Base-by-base conservation (phyloP, 2,329 filamentous ascomycete genomes). In the Phaeophleospora eucalypticola region DNA sequence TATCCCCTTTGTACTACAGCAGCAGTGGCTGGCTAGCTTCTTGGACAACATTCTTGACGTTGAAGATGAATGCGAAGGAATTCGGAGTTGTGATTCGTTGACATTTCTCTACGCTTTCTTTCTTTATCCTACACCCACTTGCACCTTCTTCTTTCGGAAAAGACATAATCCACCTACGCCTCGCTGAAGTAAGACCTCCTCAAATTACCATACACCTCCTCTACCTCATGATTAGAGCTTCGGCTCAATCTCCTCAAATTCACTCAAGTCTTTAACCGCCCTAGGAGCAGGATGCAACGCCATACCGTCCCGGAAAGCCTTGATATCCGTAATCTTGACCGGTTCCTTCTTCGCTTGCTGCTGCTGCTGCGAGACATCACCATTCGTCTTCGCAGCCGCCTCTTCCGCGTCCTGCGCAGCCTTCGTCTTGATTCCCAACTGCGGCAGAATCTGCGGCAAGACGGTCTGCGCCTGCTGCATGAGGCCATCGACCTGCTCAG, bases 201-300 rank as follows among this genome's bases (percentile, higher is more conserved):
- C n/a, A n/a, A n/a, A n/a, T n/a, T n/a, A n/a, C n/a, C 27, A 32
- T 32, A 32, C 27, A 32, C 27, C n/a, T 32, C 27, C 34, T 36
- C 16, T n/a, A 6, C 34, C 15, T n/a, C 8, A 8, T 8, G 15
- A 36, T 42, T 17, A 68, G 14, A 96, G 76, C 72, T 96, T 96
- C 12, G 87, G 72, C 53, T 87, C 88, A 49, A 84, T 74, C 49
- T 96, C 91, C 65, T 95, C 87, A 67, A 91, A 97, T 61, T 89
- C 86, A 52, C 77, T 84, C 46, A 97, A 68, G 56, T 93, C 85
- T 62, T 79, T 83, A 21, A 87, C 80, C 0, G 90, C 80, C 51
- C 77, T 77, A 1, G 89, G 81, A 1, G 87, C 91, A 17, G 79
- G 76, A 53, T 83, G 93, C 20, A 88, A 78, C 49, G 79, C 73